A percentile compares a stretch with the other conserved stretches of the same genome.
phyloP scores from a whole-genome alignment of 345 rosid species.

The Zanthoxylum bungeanum region DNA sequence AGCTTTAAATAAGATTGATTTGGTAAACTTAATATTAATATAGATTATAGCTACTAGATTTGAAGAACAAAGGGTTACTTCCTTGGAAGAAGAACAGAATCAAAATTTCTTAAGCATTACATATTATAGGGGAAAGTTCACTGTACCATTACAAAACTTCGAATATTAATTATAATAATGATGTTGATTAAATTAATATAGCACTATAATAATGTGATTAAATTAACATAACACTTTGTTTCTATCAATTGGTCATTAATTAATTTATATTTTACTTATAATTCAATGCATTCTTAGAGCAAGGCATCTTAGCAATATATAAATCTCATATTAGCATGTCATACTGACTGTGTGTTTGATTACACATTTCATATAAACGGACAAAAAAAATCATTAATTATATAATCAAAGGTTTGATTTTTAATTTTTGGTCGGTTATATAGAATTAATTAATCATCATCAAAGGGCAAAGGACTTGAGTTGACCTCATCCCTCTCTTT shows the following conservation, averaged over 20 bases:
- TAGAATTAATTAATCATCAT: not conserved
- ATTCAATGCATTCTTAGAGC: not conserved
- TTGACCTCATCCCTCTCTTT: not conserved
- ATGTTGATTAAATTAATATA: too few species aligned
- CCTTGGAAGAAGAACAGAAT: not conserved
- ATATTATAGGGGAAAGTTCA: constrained; percentile 23
- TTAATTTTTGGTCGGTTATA: not conserved
- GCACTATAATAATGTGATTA: too few species aligned
- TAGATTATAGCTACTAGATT: not conserved
- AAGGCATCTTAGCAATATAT: constrained; percentile 9
- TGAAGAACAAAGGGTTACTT: not conserved
- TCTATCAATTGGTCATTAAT: not conserved
- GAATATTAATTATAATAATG: too few species aligned
- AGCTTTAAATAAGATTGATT: too few species aligned
- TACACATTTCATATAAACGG: not conserved
- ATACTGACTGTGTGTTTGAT: not conserved
- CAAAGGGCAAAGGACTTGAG: not conserved
- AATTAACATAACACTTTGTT: not conserved
- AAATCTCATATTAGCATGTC: not conserved
- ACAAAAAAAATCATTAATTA: not conserved
- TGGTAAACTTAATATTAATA: too few species aligned
- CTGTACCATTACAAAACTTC: not conserved
- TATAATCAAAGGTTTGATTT: not conserved
- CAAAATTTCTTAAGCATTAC: not conserved
- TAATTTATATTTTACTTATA: not conserved